phyloP scores from a whole-genome alignment of 2,329 filamentous ascomycete genomes.

The Colletotrichum zoysiae region DNA sequence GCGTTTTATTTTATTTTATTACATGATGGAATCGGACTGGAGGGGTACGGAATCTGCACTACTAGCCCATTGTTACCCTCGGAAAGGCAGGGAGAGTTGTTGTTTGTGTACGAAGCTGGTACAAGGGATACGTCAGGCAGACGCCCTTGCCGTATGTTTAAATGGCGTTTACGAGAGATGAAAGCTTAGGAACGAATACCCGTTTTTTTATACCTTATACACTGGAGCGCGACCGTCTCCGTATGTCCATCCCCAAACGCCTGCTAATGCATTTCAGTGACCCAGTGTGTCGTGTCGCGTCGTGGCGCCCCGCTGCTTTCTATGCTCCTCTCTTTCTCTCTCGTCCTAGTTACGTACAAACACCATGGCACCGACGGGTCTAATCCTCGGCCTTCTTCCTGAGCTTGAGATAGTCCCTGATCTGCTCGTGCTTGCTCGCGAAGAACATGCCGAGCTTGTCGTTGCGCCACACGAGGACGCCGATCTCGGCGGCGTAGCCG shows the following conservation, averaged over 20 bases:
- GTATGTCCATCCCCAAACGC: constrained; percentile 40
- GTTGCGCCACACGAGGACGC: constrained; percentile 89
- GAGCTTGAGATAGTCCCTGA: constrained; percentile 82
- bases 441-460: constrained; percentile 88
- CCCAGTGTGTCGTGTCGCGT: not conserved
- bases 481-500: constrained; percentile 88
- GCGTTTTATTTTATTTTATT: constrained; percentile 26
- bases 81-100: not conserved
- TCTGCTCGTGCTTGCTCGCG: constrained; percentile 89
- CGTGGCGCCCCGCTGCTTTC: not conserved
- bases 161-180: constrained; percentile 26
- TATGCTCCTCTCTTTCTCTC: not conserved
- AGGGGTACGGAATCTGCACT: not conserved
- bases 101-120: constrained; percentile 11
- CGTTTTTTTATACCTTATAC: constrained; percentile 31
- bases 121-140: not conserved
- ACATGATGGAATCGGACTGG: not conserved
- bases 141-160: constrained; percentile 10
- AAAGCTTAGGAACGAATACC: constrained; percentile 35
- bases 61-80: constrained; percentile 16
- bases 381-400: constrained; percentile 63
- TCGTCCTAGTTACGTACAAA: constrained; percentile 6
- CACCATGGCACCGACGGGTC: not conserved
- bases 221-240: constrained; percentile 20
- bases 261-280: constrained; percentile 40